Base-by-base conservation (phyloP, 1,284 basidiomycete genomes). In the Papiliotrema laurentii region DNA sequence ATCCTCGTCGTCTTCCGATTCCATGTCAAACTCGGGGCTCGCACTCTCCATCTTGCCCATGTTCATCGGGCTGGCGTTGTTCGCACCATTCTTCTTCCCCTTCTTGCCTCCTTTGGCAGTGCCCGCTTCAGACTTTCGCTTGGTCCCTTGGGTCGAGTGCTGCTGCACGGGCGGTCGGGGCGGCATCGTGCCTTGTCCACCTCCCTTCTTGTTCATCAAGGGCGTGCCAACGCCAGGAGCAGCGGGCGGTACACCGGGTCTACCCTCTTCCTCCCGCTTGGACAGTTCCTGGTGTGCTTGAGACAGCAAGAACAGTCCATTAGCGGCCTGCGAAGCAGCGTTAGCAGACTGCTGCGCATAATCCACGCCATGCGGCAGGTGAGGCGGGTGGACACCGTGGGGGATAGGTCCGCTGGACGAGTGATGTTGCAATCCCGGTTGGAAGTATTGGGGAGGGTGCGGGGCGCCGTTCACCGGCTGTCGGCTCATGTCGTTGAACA, bases 251-350 rank as follows among this genome's bases (percentile, higher is more conserved):
- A n/a, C n/a, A n/a, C n/a, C n/a, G n/a, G n/a, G n/a, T 19, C 51
- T 48, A 39, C 51, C 61, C 45, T 63, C 68, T 68, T 89, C 87
- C 66, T 94, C 91, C 22, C 89, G 84, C 77, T 94, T 94, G n/a
- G 89, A 88, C 50, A 96, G 82, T 78, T 96, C 91, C 68, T 94
- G 89, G 66, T 94, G 91, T 21, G 91, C 91, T 71, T 96, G 90
- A 6, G 85, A 87, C 49, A 97, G 83, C 43, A 97, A 77, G 77
- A 93, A 97, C 38, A 97, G 82, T 18, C 92, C 92, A 66, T 92
- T 93, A 47, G 90, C 86, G 28, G 89, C 87, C 55, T 73, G 71
- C 36, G 60, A 65, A 3, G 71, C 71, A 3, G 71, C 71, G 34
- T 71, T 71, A 51, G 69, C 69, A 25, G 60, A 64, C 50, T 71